Percentiles rank a stretch among this genome's conserved stretches.
These are phyloP conservation scores for Psidium guajava DNA, from an alignment of 345 rosid species.

Conservation along the genomic window DNA sequence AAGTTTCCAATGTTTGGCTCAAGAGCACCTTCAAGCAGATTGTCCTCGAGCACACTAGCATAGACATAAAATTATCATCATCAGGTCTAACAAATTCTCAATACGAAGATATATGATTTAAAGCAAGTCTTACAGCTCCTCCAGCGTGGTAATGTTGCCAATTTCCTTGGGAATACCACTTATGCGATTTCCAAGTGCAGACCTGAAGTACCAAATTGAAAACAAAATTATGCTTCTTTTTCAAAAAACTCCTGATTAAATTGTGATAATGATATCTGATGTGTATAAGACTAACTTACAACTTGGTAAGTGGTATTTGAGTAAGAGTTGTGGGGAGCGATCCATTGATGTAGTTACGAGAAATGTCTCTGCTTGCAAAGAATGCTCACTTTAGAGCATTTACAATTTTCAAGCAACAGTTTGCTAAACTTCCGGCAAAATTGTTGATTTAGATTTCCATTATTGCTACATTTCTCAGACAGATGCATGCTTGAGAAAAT, in stretches of 20 bases:
- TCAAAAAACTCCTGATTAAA: too few species aligned
- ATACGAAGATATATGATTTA: not conserved
- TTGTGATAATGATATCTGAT: not conserved
- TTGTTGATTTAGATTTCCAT: not conserved
- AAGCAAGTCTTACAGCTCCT: too few species aligned
- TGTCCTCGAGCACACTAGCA: constrained; percentile 52
- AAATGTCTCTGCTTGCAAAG: constrained; percentile 49
- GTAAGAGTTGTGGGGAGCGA: constrained; percentile 43
- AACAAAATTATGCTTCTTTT: not conserved
- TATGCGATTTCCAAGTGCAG: constrained; percentile 2
- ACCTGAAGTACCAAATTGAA: constrained; percentile 14
- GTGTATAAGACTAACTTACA: not conserved
- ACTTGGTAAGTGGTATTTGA: too few species aligned
- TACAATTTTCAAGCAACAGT: not conserved
- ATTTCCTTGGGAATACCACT: too few species aligned
- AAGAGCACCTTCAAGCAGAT: constrained; percentile 49
- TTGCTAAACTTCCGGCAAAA: not conserved
- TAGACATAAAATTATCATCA: not conserved
- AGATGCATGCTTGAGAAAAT: too few species aligned
- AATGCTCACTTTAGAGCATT: not conserved
- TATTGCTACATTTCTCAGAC: not conserved
- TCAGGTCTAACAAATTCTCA: not conserved
- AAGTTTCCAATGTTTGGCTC: constrained; percentile 60
- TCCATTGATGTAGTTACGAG: constrained; percentile 66
- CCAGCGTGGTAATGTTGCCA: too few species aligned